These are phyloP conservation scores for Mycena sanguinolenta DNA, from an alignment of 768 basidiomycete species.

Conservation along the genomic window DNA sequence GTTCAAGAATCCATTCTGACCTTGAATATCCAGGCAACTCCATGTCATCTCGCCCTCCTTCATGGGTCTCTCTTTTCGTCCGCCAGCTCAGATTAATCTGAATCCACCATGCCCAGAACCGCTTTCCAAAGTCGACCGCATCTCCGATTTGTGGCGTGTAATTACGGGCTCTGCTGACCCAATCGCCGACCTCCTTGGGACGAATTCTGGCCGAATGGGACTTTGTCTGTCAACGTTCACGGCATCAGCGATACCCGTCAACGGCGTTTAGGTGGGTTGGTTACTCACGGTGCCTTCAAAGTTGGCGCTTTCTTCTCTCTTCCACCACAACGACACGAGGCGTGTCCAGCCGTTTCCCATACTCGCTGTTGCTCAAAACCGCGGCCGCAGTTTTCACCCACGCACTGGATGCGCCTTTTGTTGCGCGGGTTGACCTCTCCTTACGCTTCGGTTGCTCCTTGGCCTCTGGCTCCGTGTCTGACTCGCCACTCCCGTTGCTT, in stretches of 20 bases:
- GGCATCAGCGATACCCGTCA: background rate
- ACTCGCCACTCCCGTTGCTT: background rate
- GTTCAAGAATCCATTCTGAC: constrained; percentile 16
- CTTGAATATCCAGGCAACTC: background rate
- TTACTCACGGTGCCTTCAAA: constrained; percentile 5
- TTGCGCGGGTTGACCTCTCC: background rate
- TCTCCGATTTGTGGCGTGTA: background rate
- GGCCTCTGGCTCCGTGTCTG: background rate
- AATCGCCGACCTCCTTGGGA: background rate
- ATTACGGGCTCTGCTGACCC: background rate
- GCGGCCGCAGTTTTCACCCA: background rate
- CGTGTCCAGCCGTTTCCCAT: background rate
- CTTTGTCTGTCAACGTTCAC: background rate
- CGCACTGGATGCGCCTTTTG: background rate
- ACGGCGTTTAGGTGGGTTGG: background rate
- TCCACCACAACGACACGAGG: constrained; percentile 5
- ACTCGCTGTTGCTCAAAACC: background rate
- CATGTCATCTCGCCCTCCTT: background rate
- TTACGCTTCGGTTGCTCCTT: background rate
- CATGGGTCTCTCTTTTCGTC: background rate
- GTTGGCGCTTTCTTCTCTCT: background rate
- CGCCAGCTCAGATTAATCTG: background rate
- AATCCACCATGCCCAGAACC: background rate
- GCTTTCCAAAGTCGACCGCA: background rate
- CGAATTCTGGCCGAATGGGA: background rate